Percentiles rank a stretch among this genome's conserved stretches.
Evolutionary conservation across 2,329 filamentous ascomycete genomes (phyloP).

Genomic region (Hypocreales sp.): DNA sequence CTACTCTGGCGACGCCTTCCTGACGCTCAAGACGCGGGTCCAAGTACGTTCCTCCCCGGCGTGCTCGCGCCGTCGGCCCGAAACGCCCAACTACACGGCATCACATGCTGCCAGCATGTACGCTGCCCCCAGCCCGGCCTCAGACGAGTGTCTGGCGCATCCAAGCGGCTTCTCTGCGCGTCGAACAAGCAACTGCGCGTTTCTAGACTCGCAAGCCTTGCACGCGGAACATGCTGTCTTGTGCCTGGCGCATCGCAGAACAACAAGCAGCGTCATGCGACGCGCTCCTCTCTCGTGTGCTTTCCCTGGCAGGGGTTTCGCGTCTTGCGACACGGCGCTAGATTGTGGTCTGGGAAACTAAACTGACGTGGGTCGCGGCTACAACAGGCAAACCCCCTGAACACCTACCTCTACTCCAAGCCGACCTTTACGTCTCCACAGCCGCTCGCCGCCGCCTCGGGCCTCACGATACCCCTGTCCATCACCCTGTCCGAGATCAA

Average conservation of each 20-base stretch:
- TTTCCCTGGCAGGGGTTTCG: neutral
- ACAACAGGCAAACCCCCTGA: constrained; percentile 74
- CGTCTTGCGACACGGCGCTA: neutral
- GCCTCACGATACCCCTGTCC: constrained; percentile 91
- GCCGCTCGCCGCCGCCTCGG: constrained; percentile 78
- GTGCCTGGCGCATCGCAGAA: too few relatives aligned
- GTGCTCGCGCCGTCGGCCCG: too few relatives aligned
- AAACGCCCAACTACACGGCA: constrained; percentile 1
- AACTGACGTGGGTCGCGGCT: constrained; percentile 29
- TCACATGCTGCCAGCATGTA: too few relatives aligned
- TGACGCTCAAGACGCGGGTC: constrained; percentile 89
- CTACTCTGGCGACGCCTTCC: constrained; percentile 86
- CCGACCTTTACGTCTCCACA: constrained; percentile 85
- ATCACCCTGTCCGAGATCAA: constrained; percentile 94
- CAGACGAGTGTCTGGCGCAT: too few relatives aligned
- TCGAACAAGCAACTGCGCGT: too few relatives aligned
- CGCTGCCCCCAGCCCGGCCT: too few relatives aligned
- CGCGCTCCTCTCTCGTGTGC: neutral
- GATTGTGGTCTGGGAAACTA: constrained; percentile 6
- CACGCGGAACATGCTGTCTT: too few relatives aligned
- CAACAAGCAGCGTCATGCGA: constrained; percentile 1
- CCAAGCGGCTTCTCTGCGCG: too few relatives aligned
- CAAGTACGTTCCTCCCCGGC: constrained; percentile 56
- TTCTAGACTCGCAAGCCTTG: too few relatives aligned
- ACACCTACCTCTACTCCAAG: constrained; percentile 86